Evolutionary conservation across 139 green algal genomes (phyloP).

Genomic region (Chlorella sp.): DNA sequence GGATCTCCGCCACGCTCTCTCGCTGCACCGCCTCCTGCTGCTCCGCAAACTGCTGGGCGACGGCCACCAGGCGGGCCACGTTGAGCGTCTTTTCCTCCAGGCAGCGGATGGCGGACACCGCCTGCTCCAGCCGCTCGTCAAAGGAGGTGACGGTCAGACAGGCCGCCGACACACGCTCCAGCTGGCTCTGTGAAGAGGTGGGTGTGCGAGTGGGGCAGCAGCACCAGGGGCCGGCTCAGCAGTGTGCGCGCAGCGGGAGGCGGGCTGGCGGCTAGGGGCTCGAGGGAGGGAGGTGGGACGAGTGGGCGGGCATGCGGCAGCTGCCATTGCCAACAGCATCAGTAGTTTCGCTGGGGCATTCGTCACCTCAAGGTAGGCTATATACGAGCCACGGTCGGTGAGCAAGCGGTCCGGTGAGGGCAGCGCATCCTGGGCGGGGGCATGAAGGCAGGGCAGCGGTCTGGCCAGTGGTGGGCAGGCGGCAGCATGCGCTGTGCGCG

Average conservation of each 20-base stretch:
- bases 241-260: too few species aligned
- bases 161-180: constrained; percentile 43
- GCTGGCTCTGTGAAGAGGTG: constrained; percentile 15
- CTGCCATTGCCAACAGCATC: too few species aligned
- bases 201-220: too few species aligned
- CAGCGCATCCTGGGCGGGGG: not conserved
- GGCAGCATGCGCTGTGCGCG: not conserved
- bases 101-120: not conserved
- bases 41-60: constrained; percentile 43
- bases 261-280: too few species aligned
- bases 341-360: too few species aligned
- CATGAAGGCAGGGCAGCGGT: not conserved
- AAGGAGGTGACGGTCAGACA: constrained; percentile 47
- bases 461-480: not conserved
- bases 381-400: constrained; percentile 48
- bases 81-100: constrained; percentile 37
- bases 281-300: too few species aligned
- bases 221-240: too few species aligned
- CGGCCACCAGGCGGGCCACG: constrained; percentile 32
- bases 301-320: too few species aligned
- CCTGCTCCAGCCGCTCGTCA: constrained; percentile 44
- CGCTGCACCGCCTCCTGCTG: constrained; percentile 17
- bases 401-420: constrained; percentile 44
- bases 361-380: constrained; percentile 43
- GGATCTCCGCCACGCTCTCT: not conserved